These are phyloP conservation scores for Suhomyces wounanorum DNA, from an alignment of 1,139 yeast genomes.

Conservation along the genomic window DNA sequence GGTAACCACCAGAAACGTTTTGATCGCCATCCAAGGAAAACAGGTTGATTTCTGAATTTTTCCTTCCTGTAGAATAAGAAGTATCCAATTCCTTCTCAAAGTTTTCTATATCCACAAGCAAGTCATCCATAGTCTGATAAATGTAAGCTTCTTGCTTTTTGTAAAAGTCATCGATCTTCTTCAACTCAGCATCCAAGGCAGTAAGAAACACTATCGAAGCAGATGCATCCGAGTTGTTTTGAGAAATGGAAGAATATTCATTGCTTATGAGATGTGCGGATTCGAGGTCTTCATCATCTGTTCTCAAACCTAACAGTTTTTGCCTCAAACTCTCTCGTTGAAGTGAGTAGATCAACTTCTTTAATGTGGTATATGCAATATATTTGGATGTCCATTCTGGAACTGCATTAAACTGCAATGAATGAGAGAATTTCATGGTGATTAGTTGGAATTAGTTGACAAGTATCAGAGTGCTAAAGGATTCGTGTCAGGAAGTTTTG, in stretches of 20 bases:
- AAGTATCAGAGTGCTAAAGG: background rate
- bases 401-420: slow-evolving; percentile 71
- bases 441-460: background rate
- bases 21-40: slow-evolving; percentile 10
- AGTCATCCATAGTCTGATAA: slow-evolving; percentile 50
- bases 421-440: slow-evolving; percentile 70
- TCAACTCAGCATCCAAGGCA: slow-evolving; percentile 58
- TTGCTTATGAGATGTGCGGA: slow-evolving; percentile 31
- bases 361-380: slow-evolving; percentile 63
- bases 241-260: slow-evolving; percentile 27
- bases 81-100: slow-evolving; percentile 39
- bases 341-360: slow-evolving; percentile 63
- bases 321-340: slow-evolving; percentile 56
- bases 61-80: slow-evolving; percentile 6
- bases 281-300: slow-evolving; percentile 31
- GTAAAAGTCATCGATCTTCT: slow-evolving; percentile 63
- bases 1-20: slow-evolving; percentile 23
- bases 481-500: background rate
- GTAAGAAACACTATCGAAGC: slow-evolving; percentile 46
- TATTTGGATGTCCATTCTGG: slow-evolving; percentile 78
- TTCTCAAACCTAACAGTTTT: slow-evolving; percentile 12
- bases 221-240: slow-evolving; percentile 20
- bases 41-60: slow-evolving; percentile 12
- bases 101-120: slow-evolving; percentile 51
- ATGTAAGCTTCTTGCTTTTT: slow-evolving; percentile 51